Conservation (phyloP, 2,329 filamentous ascomycete genomes). For the Fusarium equiseti region DNA sequence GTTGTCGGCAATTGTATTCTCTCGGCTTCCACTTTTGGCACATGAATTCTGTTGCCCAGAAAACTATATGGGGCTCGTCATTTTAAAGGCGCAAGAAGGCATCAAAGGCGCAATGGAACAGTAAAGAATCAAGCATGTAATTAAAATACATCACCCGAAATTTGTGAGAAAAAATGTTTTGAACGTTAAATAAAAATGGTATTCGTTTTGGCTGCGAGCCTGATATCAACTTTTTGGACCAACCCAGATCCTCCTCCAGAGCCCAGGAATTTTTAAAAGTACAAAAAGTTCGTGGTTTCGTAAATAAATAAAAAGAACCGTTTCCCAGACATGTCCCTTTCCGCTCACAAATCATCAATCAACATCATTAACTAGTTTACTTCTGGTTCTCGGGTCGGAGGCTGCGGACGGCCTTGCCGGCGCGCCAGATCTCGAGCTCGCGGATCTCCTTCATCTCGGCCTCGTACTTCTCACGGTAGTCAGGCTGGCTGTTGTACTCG, state of each 20-base stretch:
- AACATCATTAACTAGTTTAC: conserved; percentile 58
- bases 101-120: not conserved
- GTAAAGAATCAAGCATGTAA: not conserved
- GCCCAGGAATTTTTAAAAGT: conserved; percentile 43
- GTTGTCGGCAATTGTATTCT: conserved; percentile 26
- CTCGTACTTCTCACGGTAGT: conserved; percentile 98
- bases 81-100: conserved; percentile 19
- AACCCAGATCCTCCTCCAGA: conserved; percentile 42
- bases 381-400: conserved; percentile 91
- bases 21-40: conserved; percentile 26
- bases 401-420: conserved; percentile 93
- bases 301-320: conserved; percentile 32
- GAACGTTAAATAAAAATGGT: conserved; percentile 38
- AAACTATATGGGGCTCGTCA: conserved; percentile 14
- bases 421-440: conserved; percentile 98
- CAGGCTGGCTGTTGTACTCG: conserved; percentile 94
- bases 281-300: conserved; percentile 45
- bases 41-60: conserved; percentile 11
- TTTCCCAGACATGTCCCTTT: conserved; percentile 36
- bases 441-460: conserved; percentile 99
- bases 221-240: conserved; percentile 49
- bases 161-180: not conserved
- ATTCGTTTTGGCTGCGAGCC: conserved; percentile 41
- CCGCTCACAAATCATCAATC: conserved; percentile 28
- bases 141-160: not conserved